These are phyloP conservation scores for Mikania micrantha DNA, from an alignment of 129 eudicot genomes.

Conservation along the genomic window DNA sequence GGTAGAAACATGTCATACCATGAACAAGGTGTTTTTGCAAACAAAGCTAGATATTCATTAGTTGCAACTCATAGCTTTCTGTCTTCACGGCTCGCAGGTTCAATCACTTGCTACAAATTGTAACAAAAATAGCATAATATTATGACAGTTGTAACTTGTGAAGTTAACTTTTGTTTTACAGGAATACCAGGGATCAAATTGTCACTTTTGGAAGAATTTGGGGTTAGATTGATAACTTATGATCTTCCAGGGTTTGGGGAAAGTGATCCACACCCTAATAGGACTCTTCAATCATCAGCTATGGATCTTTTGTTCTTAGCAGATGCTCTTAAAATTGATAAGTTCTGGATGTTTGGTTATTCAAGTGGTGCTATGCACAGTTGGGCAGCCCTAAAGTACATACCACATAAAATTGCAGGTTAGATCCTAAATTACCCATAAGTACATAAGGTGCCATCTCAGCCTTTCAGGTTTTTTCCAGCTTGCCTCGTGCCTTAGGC, in stretches of 20 bases:
- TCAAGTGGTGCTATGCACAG: slow-evolving; percentile 84
- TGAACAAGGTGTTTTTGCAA: slow-evolving; percentile 64
- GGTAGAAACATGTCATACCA: slow-evolving; percentile 80
- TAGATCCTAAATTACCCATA: background rate
- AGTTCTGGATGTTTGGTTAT: slow-evolving; percentile 85
- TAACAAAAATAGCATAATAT: background rate
- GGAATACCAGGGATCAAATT: slow-evolving; percentile 66
- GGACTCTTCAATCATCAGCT: slow-evolving; percentile 80
- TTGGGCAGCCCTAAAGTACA: slow-evolving; percentile 80
- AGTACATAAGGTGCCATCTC: too few species aligned
- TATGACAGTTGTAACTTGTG: background rate
- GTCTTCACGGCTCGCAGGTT: slow-evolving; percentile 86
- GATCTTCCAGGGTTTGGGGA: slow-evolving; percentile 98
- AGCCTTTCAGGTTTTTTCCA: too few species aligned
- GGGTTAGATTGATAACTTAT: slow-evolving; percentile 76
- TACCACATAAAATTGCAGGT: slow-evolving; percentile 79
- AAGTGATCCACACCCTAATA: slow-evolving; percentile 79
- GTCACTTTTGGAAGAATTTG: slow-evolving; percentile 75
- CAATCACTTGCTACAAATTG: background rate
- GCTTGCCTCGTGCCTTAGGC: too few species aligned
- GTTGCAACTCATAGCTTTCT: slow-evolving; percentile 72
- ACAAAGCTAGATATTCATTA: slow-evolving; percentile 54
- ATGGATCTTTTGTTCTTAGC: slow-evolving; percentile 59
- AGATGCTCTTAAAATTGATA: slow-evolving; percentile 47
- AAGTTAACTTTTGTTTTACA: slow-evolving; percentile 13